These are phyloP conservation scores for Botryotinia globosa DNA, from an alignment of 2,329 filamentous ascomycete genomes.

Conservation along the genomic window DNA sequence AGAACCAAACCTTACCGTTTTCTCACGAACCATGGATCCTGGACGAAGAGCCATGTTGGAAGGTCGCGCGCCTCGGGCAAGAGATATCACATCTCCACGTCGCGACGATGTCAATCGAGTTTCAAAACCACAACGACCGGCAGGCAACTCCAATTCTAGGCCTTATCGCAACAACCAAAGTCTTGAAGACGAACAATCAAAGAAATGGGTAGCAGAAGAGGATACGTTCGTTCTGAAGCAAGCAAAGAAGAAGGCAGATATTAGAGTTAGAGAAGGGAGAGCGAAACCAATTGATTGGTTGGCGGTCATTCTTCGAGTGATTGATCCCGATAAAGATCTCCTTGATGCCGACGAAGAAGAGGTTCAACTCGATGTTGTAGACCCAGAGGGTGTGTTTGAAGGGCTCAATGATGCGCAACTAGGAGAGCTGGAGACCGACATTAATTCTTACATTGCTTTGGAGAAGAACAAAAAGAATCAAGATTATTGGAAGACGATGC, in stretches of 20 bases:
- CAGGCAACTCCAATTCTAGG: constrained; percentile 34
- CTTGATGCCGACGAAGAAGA: constrained; percentile 80
- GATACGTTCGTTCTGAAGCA: constrained; percentile 95
- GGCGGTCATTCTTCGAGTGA: constrained; percentile 82
- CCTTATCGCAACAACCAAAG: constrained; percentile 33
- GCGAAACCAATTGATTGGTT: constrained; percentile 93
- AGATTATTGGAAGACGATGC: constrained; percentile 91
- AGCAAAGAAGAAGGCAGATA: constrained; percentile 95
- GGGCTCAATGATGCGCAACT: constrained; percentile 66
- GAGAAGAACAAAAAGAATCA: constrained; percentile 75
- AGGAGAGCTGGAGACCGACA: constrained; percentile 75
- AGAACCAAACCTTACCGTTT: neutral
- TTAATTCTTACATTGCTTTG: constrained; percentile 73
- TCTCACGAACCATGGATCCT: constrained; percentile 32
- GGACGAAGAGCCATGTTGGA: constrained; percentile 36
- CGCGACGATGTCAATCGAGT: constrained; percentile 55
- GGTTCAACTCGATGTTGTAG: constrained; percentile 68
- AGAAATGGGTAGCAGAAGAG: constrained; percentile 87
- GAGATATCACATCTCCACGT: constrained; percentile 55
- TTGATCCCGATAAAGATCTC: constrained; percentile 79
- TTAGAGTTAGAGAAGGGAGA: constrained; percentile 85
- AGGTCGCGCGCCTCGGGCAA: constrained; percentile 41
- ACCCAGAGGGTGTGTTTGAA: constrained; percentile 79
- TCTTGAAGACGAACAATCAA: constrained; percentile 67
- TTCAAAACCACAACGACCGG: constrained; percentile 46